These are phyloP conservation scores for Lichtheimia hyalospora DNA, from an alignment of 371 early-diverging fungal species.

Conservation along the genomic window DNA sequence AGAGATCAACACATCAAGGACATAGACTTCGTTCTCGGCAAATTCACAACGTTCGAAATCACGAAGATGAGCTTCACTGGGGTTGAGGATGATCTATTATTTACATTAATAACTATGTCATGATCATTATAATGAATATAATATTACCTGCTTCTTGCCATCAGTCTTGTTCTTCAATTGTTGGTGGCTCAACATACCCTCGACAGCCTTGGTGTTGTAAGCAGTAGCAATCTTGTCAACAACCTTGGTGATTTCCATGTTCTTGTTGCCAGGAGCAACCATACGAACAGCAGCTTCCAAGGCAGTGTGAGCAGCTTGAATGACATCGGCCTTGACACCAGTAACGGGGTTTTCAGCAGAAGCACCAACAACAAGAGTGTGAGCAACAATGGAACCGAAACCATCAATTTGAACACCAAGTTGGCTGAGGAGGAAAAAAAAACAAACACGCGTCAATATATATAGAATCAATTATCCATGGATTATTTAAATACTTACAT, in stretches of 20 bases:
- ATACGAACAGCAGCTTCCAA: slow-evolving; percentile 81
- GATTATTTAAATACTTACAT: slow-evolving; percentile 53
- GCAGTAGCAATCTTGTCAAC: slow-evolving; percentile 80
- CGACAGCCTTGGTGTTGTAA: slow-evolving; percentile 86
- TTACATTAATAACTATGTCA: too few species aligned
- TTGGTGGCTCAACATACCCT: slow-evolving; percentile 90
- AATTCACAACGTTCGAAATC: slow-evolving; percentile 74
- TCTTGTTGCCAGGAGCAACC: slow-evolving; percentile 87
- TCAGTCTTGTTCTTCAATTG: slow-evolving; percentile 85
- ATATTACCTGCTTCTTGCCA: slow-evolving; percentile 76
- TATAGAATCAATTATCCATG: neutral
- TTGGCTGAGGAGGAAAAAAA: slow-evolving; percentile 53
- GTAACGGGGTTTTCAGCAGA: slow-evolving; percentile 74
- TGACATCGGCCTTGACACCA: slow-evolving; percentile 87
- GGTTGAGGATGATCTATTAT: slow-evolving; percentile 82
- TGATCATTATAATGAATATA: too few species aligned
- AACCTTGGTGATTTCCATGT: slow-evolving; percentile 78
- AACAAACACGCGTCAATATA: slow-evolving; percentile 1
- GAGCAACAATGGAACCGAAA: slow-evolving; percentile 83
- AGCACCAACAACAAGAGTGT: slow-evolving; percentile 90
- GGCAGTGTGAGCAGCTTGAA: slow-evolving; percentile 86
- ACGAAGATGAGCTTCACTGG: slow-evolving; percentile 75
- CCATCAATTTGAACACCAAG: slow-evolving; percentile 96
- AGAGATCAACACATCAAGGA: slow-evolving; percentile 84
- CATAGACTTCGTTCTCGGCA: slow-evolving; percentile 87